phyloP scores from a whole-genome alignment of 1,139 yeast genomes.

The Geotrichum macrosporum region DNA sequence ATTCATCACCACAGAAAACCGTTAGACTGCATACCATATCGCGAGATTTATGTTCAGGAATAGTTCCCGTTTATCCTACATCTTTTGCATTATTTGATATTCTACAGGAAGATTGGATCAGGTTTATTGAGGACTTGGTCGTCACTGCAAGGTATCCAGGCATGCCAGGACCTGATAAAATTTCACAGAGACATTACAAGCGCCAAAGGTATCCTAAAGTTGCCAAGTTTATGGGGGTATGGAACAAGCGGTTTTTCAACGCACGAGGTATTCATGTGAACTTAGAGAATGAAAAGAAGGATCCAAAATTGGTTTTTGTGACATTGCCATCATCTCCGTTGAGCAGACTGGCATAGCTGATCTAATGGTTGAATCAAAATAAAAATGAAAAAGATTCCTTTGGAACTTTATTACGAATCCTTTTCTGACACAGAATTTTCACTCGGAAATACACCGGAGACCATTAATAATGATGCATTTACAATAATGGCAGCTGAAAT shows the following conservation, averaged over 20 bases:
- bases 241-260: constrained; percentile 1
- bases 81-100: background rate
- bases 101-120: constrained; percentile 2
- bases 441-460: too few relatives aligned
- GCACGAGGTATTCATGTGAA: constrained; percentile 2
- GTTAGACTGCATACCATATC: background rate
- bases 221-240: background rate
- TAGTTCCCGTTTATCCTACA: constrained; percentile 1
- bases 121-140: constrained; percentile 9
- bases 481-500: too few relatives aligned
- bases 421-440: too few relatives aligned
- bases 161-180: background rate
- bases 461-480: too few relatives aligned
- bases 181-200: background rate
- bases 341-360: too few relatives aligned
- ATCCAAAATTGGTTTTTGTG: background rate
- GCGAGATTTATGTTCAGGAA: background rate
- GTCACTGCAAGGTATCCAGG: constrained; percentile 5
- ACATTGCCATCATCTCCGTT: background rate
- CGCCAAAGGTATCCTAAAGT: constrained; percentile 6
- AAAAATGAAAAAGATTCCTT: too few relatives aligned
- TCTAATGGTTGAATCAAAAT: too few relatives aligned
- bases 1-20: background rate
- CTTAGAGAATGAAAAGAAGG: background rate
- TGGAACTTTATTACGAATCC: too few relatives aligned